These are phyloP conservation scores for Leccinum truebloodii DNA, from an alignment of 768 basidiomycete species.

Conservation along the genomic window DNA sequence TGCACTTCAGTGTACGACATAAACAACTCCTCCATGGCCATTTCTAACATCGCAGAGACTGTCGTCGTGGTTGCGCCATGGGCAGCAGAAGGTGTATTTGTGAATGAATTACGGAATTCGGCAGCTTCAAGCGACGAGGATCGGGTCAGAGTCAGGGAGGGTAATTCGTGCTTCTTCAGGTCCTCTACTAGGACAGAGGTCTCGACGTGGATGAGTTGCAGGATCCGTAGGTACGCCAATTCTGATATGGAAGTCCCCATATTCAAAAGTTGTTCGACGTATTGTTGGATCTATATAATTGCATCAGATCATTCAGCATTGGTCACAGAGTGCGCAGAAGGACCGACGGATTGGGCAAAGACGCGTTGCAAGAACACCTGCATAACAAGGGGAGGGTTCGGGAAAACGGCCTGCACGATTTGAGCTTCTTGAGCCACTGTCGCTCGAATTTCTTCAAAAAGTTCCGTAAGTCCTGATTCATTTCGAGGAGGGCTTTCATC, in stretches of 20 bases:
- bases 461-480: slow-evolving; percentile 75
- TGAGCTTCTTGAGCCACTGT: slow-evolving; percentile 96
- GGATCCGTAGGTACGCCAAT: slow-evolving; percentile 85
- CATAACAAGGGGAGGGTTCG: slow-evolving; percentile 95
- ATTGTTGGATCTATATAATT: slow-evolving; percentile 83
- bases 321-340: neutral
- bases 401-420: slow-evolving; percentile 98
- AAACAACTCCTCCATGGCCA: slow-evolving; percentile 94
- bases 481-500: slow-evolving; percentile 71
- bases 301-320: slow-evolving; percentile 8
- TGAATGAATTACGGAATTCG: slow-evolving; percentile 60
- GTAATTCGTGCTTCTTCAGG: slow-evolving; percentile 86
- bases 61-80: slow-evolving; percentile 46
- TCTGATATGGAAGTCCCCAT: slow-evolving; percentile 76
- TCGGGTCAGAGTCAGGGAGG: slow-evolving; percentile 56
- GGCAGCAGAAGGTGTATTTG: slow-evolving; percentile 41
- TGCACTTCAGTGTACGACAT: slow-evolving; percentile 91
- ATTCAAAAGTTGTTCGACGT: slow-evolving; percentile 87
- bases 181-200: slow-evolving; percentile 83
- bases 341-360: slow-evolving; percentile 91
- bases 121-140: slow-evolving; percentile 60
- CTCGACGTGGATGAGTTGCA: slow-evolving; percentile 84
- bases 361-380: slow-evolving; percentile 97
- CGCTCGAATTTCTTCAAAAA: slow-evolving; percentile 84
- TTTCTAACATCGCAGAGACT: slow-evolving; percentile 86